Evolutionary conservation across 495 filamentous ascomycete species (phyloP), one percentile per base, ranked within the genome.

Genomic region (Neurospora sp.): DNA sequence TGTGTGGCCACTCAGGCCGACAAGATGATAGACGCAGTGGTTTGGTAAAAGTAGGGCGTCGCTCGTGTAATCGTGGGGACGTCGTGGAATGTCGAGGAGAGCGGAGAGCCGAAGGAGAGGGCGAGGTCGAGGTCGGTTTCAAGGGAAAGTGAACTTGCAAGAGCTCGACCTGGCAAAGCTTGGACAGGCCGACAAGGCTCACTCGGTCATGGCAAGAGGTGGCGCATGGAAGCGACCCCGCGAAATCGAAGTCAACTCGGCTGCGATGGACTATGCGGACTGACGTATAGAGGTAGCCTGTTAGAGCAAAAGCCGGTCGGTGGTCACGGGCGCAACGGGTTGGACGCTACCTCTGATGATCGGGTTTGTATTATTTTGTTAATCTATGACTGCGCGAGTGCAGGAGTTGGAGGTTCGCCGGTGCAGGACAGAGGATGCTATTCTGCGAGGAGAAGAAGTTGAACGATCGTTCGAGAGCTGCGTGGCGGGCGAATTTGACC

Each of bases 191-290:
- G 59, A 73, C 37, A 31, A 72, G 15, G 42, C 21, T 77, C 74
- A 76, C 36, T 77, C 24, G 66, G 42, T 74, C 76, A 77, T 77
- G 69, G 76, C 76, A 74, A 71, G 24, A 45, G 71, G 38, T 34
- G 71, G 70, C 54, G 54, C 54, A 66, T 66, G 54, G 54, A 66
- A 66, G 54, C 54, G 54, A 66, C 54, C 54, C 54, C 54, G 28
- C 28, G 28, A 19, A 31, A 31, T 62, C 24, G 13, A 34, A 66
- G 54, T 34, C 34, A 34, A 34, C 54, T 66, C 28, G 54, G 54
- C 54, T 66, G 54, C 28, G 13, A 31, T 19, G 54, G 54, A 34
- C 21, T 34, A 34, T 62, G 15, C 13, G 54, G 28, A 62, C 54
- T 34, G 54, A 34, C 54, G 54, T 36, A 34, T 34, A 66, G 28